A percentile compares a stretch with the other conserved stretches of the same genome.
Evolutionary conservation across 202 grass and related monocot species (phyloP).

Genomic region (Hordeum pubiflorum): DNA sequence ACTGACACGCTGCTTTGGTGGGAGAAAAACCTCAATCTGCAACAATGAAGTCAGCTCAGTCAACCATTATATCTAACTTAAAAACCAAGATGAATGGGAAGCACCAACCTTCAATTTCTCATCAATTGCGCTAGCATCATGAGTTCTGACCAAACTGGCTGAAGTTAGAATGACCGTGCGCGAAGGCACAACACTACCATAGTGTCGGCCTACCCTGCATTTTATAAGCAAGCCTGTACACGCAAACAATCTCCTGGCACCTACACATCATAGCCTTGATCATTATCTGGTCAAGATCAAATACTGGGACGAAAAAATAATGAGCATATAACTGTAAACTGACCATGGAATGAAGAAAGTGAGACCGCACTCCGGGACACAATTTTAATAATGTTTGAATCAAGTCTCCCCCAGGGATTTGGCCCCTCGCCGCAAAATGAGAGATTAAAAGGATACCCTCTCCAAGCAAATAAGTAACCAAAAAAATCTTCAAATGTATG

Average conservation of each 20-base stretch:
- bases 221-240: slow-evolving; percentile 27
- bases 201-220: background rate
- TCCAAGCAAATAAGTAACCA: slow-evolving; percentile 1
- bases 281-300: background rate
- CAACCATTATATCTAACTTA: background rate
- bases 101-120: slow-evolving; percentile 11
- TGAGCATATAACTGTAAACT: background rate
- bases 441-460: background rate
- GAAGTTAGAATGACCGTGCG: slow-evolving; percentile 1
- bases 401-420: background rate
- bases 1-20: background rate
- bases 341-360: slow-evolving; percentile 14
- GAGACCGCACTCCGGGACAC: slow-evolving; percentile 12
- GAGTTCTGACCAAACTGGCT: slow-evolving; percentile 21
- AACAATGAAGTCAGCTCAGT: background rate
- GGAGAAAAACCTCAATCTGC: background rate
- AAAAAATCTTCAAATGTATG: slow-evolving; percentile 22
- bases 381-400: background rate
- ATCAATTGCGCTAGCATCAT: background rate
- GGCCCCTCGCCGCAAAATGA: background rate
- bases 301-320: background rate
- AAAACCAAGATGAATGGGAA: background rate
- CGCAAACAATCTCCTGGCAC: background rate
- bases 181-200: background rate
- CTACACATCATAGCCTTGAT: background rate